Percentiles rank a stretch among this genome's conserved stretches.
These are phyloP conservation scores for Ceratocystis papillata DNA, from an alignment of 2,329 filamentous ascomycete genomes.

Conservation along the genomic window DNA sequence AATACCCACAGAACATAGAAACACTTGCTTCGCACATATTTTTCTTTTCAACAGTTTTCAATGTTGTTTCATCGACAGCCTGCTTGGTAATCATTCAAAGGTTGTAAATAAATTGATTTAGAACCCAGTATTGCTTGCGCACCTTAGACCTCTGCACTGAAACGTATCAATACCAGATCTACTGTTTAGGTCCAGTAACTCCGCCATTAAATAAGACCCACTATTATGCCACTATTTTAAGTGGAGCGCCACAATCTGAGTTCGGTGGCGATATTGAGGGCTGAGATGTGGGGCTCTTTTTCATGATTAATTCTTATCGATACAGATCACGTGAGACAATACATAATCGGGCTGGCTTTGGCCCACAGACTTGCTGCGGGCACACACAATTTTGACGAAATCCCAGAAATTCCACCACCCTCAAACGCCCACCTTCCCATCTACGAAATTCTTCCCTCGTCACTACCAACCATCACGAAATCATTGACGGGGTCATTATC, in stretches of 20 bases:
- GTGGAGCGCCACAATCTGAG: background rate
- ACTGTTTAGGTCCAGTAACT: too few relatives aligned
- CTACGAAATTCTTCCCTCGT: constrained; percentile 24
- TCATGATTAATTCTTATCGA: constrained; percentile 15
- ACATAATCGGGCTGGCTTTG: constrained; percentile 21
- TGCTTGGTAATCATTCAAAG: too few relatives aligned
- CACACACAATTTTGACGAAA: constrained; percentile 25
- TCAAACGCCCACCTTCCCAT: constrained; percentile 23
- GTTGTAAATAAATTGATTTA: background rate
- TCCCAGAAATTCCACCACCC: constrained; percentile 24
- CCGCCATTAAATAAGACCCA: too few relatives aligned
- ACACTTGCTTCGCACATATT: constrained; percentile 21
- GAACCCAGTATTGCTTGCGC: background rate
- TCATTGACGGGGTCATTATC: constrained; percentile 37
- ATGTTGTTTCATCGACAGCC: too few relatives aligned
- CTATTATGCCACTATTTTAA: background rate
- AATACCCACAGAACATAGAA: constrained; percentile 24
- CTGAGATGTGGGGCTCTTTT: constrained; percentile 1
- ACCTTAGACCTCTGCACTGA: too few relatives aligned
- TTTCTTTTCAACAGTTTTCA: background rate
- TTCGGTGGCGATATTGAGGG: background rate
- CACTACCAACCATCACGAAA: constrained; percentile 33
- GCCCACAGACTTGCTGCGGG: constrained; percentile 22
- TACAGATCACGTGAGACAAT: constrained; percentile 20
- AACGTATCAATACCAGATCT: too few relatives aligned